These are phyloP conservation scores for Nemania bipapillata DNA, from an alignment of 2,329 filamentous ascomycete genomes.

Conservation along the genomic window DNA sequence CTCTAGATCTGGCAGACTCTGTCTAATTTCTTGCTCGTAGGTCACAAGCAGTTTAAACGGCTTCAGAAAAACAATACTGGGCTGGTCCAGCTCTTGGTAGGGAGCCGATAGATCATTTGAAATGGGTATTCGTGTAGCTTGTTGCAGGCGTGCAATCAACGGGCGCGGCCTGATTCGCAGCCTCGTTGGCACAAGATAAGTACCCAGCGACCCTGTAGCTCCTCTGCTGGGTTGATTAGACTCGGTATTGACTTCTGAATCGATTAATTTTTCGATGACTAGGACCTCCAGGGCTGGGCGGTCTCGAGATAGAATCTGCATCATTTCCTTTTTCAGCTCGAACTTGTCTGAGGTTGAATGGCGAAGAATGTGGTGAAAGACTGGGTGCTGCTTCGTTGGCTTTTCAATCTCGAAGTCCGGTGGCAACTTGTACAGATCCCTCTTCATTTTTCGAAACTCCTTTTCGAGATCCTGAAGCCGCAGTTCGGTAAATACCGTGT, in stretches of 20 bases:
- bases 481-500: conserved; percentile 15
- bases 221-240: neutral
- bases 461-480: conserved; percentile 22
- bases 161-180: conserved; percentile 25
- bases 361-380: conserved; percentile 4
- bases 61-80: conserved; percentile 6
- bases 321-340: neutral
- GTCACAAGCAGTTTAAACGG: conserved; percentile 23
- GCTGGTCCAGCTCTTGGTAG: neutral
- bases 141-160: conserved; percentile 19
- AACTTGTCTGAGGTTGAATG: conserved; percentile 18
- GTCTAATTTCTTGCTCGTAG: conserved; percentile 16
- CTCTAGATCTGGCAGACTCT: conserved; percentile 17
- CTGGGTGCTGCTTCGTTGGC: neutral
- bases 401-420: neutral
- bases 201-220: neutral
- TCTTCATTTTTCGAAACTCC: conserved; percentile 15
- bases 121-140: conserved; percentile 6
- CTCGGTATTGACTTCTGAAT: neutral
- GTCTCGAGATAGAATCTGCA: conserved; percentile 3
- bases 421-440: conserved; percentile 20
- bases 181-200: neutral
- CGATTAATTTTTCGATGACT: conserved; percentile 7
- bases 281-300: conserved; percentile 12
- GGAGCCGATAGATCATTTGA: neutral